phyloP scores from a whole-genome alignment of 352 stramenopile genomes.

The Phytophthora rubi region DNA sequence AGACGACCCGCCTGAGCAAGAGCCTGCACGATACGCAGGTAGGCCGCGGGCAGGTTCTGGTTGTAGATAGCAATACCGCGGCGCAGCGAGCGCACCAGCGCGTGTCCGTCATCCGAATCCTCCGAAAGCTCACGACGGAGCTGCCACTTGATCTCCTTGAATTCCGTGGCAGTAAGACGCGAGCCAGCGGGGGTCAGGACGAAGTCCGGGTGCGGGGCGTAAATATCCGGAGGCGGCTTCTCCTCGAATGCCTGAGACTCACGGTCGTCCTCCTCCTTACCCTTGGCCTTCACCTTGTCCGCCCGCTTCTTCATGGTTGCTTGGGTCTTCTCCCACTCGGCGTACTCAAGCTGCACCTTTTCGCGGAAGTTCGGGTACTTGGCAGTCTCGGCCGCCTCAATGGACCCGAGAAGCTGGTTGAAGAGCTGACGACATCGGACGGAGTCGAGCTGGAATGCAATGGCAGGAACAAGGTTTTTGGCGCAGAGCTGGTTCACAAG shows the following conservation, averaged over 20 bases:
- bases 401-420: conserved; percentile 72
- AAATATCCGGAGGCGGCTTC: conserved; percentile 91
- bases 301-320: conserved; percentile 94
- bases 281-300: conserved; percentile 93
- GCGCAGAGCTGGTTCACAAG: conserved; percentile 72
- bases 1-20: conserved; percentile 97
- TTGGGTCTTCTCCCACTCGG: conserved; percentile 86
- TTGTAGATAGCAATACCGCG: conserved; percentile 99
- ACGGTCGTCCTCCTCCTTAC: conserved; percentile 87
- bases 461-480: conserved; percentile 77
- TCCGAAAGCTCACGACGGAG: conserved; percentile 84
- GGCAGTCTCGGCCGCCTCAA: conserved; percentile 75
- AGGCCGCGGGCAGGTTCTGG: conserved; percentile 96
- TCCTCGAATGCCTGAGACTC: conserved; percentile 87
- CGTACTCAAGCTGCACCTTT: conserved; percentile 94
- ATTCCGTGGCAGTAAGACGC: conserved; percentile 93
- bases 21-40: conserved; percentile 96
- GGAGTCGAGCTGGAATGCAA: conserved; percentile 89
- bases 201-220: conserved; percentile 98
- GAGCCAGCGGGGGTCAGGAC: conserved; percentile 94
- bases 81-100: conserved; percentile 89
- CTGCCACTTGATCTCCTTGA: conserved; percentile 90
- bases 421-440: conserved; percentile 90
- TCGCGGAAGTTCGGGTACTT: conserved; percentile 91
- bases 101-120: conserved; percentile 82